phyloP scores from a whole-genome alignment of 1,139 yeast species.

The Eremothecium gossypii region DNA sequence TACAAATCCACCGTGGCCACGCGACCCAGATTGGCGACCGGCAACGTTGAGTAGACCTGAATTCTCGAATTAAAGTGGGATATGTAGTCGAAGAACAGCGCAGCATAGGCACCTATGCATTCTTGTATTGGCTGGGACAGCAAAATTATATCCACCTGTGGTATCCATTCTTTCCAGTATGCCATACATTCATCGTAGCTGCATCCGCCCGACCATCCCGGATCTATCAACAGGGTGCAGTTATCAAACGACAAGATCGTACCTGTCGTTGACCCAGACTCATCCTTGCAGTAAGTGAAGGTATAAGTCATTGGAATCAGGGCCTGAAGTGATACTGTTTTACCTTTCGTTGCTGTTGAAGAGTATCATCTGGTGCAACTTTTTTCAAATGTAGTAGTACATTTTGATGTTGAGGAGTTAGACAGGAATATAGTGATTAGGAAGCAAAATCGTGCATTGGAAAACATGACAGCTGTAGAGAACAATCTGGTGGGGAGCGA shows the following conservation, averaged over 20 bases:
- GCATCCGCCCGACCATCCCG: conserved; percentile 56
- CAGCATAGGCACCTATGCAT: conserved; percentile 72
- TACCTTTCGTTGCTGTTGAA: neutral
- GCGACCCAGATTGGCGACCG: conserved; percentile 80
- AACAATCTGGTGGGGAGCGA: too few relatives aligned
- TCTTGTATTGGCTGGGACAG: conserved; percentile 81
- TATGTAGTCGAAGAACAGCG: conserved; percentile 55
- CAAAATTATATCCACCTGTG: conserved; percentile 56
- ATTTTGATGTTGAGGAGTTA: too few relatives aligned
- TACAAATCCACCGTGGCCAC: conserved; percentile 77
- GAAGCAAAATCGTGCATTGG: too few relatives aligned
- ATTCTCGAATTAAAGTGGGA: conserved; percentile 47
- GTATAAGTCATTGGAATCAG: conserved; percentile 24
- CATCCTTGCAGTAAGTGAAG: conserved; percentile 24
- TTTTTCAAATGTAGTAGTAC: neutral
- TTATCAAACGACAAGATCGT: conserved; percentile 33
- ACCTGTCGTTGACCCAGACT: conserved; percentile 26
- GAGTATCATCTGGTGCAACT: neutral
- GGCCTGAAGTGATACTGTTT: neutral
- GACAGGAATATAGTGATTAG: too few relatives aligned
- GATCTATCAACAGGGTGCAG: conserved; percentile 55
- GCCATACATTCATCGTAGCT: conserved; percentile 18
- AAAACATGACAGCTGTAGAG: too few relatives aligned
- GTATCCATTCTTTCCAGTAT: conserved; percentile 38
- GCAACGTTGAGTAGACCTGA: conserved; percentile 80